phyloP scores from a whole-genome alignment of 495 filamentous ascomycete genomes.

The Tuber calosporum region DNA sequence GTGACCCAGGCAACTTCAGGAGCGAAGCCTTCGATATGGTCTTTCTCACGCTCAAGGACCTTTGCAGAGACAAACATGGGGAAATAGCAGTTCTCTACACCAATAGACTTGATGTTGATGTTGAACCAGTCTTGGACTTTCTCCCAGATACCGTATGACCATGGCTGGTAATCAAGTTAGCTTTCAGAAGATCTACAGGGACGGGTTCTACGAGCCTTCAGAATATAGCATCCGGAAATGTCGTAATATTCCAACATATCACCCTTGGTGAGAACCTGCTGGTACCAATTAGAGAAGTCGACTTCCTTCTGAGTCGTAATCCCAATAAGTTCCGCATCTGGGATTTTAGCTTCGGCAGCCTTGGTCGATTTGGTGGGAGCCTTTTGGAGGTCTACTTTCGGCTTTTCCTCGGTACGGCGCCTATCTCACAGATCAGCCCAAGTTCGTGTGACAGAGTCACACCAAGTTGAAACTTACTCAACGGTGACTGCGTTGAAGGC shows the following conservation, averaged over 20 bases:
- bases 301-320: constrained; percentile 74
- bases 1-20: constrained; percentile 99
- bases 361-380: constrained; percentile 46
- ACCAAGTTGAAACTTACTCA: neutral
- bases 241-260: constrained; percentile 93
- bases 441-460: neutral
- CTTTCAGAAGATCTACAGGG: constrained; percentile 4
- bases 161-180: constrained; percentile 46
- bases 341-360: constrained; percentile 47
- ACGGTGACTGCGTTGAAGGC: neutral
- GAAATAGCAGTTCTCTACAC: constrained; percentile 91
- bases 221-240: constrained; percentile 90
- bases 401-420: neutral
- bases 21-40: constrained; percentile 94
- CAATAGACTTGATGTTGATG: constrained; percentile 72
- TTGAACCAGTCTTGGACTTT: constrained; percentile 86
- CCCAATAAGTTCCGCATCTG: constrained; percentile 65
- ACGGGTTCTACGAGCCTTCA: constrained; percentile 51
- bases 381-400: constrained; percentile 24
- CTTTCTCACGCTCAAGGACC: constrained; percentile 88
- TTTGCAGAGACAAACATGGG: constrained; percentile 88
- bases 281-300: constrained; percentile 92
- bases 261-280: constrained; percentile 89
- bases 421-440: neutral
- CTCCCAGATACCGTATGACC: constrained; percentile 86